Evolutionary conservation across 2,329 filamentous ascomycete species (phyloP).

Genomic region (Claviceps pusilla): DNA sequence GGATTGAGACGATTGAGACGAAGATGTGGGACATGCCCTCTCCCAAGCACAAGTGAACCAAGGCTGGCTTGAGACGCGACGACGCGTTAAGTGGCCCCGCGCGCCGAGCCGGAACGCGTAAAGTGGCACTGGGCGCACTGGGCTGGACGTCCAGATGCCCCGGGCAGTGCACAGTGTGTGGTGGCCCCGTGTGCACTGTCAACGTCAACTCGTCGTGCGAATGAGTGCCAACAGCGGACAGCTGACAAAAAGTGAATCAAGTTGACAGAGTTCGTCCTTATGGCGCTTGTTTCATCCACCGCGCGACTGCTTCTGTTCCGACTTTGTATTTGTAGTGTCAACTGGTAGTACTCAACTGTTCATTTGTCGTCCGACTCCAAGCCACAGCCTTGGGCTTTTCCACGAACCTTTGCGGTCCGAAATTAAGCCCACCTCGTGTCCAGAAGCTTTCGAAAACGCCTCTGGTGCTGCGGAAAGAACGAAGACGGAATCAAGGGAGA

Average conservation of each 20-base stretch:
- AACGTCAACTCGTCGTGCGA: neutral
- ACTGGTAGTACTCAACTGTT: neutral
- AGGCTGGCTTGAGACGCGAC: constrained; percentile 9
- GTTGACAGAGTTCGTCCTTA: neutral
- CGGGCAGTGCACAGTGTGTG: too few species aligned
- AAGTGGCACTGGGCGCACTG: constrained; percentile 14
- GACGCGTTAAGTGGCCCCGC: constrained; percentile 28
- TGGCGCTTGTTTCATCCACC: neutral
- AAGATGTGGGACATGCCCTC: neutral
- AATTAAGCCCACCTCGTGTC: neutral
- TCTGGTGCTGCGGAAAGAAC: neutral
- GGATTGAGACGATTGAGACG: constrained; percentile 6
- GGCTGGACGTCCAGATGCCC: too few species aligned
- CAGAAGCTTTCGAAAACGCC: neutral
- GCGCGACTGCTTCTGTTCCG: neutral
- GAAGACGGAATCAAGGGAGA: neutral
- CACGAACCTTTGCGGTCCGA: neutral
- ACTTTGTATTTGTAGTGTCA: neutral
- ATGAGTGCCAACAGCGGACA: neutral
- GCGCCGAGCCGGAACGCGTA: constrained; percentile 22
- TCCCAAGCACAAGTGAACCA: neutral
- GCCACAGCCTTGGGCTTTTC: neutral
- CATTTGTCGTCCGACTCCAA: neutral
- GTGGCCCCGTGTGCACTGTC: neutral
- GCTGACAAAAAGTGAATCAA: neutral